These are phyloP conservation scores for Suillus fuscotomentosus DNA, from an alignment of 768 basidiomycete genomes.

Conservation along the genomic window DNA sequence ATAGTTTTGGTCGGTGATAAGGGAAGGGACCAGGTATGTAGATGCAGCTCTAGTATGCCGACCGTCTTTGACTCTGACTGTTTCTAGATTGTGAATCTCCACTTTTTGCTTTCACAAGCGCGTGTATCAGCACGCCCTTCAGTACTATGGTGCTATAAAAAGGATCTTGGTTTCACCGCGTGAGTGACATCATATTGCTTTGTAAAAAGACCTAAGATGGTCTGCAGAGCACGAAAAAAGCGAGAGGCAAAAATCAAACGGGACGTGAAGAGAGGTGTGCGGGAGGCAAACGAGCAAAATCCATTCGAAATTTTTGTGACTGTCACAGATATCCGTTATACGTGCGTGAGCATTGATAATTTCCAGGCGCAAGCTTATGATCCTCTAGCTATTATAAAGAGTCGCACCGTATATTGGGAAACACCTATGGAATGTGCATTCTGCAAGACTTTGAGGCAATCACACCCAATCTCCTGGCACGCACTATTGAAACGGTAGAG, in stretches of 20 bases:
- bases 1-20: conserved; percentile 96
- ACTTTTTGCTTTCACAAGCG: conserved; percentile 91
- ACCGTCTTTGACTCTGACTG: background rate
- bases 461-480: conserved; percentile 93
- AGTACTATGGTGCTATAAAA: conserved; percentile 99
- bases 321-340: conserved; percentile 98
- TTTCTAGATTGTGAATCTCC: conserved; percentile 84
- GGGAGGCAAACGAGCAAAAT: conserved; percentile 93
- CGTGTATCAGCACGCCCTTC: conserved; percentile 86
- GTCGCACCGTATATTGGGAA: conserved; percentile 93
- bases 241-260: conserved; percentile 95
- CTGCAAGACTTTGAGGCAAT: conserved; percentile 98
- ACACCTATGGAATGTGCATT: conserved; percentile 96
- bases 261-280: conserved; percentile 90
- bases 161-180: conserved; percentile 96
- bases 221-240: conserved; percentile 86
- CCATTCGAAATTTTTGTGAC: conserved; percentile 98
- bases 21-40: conserved; percentile 80
- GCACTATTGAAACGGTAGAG: conserved; percentile 98
- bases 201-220: background rate
- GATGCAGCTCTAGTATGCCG: background rate
- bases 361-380: background rate
- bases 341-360: conserved; percentile 49
- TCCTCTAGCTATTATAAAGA: conserved; percentile 89
- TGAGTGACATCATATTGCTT: conserved; percentile 31